Evolutionary conservation across 2,329 filamentous ascomycete genomes (phyloP).

Genomic region (Juglanconis juglandina): DNA sequence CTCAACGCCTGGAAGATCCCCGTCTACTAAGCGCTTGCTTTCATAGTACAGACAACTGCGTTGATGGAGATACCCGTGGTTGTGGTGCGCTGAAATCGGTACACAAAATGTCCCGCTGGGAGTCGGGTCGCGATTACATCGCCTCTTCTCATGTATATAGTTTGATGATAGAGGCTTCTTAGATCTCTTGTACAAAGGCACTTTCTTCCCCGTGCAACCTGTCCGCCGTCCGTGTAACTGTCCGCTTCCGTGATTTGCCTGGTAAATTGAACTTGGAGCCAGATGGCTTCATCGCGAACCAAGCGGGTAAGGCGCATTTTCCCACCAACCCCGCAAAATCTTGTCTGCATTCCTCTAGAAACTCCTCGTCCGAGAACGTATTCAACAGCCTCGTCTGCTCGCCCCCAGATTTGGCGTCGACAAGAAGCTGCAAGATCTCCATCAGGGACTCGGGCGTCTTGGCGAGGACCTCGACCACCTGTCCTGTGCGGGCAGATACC

Average conservation of each 20-base stretch:
- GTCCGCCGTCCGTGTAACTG: background rate
- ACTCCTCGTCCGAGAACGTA: slow-evolving; percentile 14
- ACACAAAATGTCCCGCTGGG: too few relatives aligned
- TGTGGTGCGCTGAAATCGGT: background rate
- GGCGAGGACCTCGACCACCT: slow-evolving; percentile 12
- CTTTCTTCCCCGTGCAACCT: background rate
- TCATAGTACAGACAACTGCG: too few relatives aligned
- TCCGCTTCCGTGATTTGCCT: background rate
- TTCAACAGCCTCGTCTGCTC: slow-evolving; percentile 15
- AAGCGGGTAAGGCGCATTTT: slow-evolving; percentile 9
- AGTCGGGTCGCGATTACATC: too few relatives aligned
- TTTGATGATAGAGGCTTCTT: background rate
- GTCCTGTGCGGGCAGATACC: slow-evolving; percentile 12
- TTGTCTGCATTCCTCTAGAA: slow-evolving; percentile 6
- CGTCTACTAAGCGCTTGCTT: slow-evolving; percentile 14
- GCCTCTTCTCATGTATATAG: too few relatives aligned
- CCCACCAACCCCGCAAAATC: slow-evolving; percentile 2
- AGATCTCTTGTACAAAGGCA: background rate
- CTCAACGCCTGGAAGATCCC: slow-evolving; percentile 19
- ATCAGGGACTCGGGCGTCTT: background rate
- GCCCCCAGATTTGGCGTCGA: slow-evolving; percentile 15
- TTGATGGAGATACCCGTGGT: background rate
- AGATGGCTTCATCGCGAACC: slow-evolving; percentile 13
- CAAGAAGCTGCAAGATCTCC: slow-evolving; percentile 13
- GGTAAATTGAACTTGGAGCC: slow-evolving; percentile 4